These are phyloP conservation scores for Boechera divaricarpa DNA, from an alignment of 345 rosid species.

Conservation along the genomic window DNA sequence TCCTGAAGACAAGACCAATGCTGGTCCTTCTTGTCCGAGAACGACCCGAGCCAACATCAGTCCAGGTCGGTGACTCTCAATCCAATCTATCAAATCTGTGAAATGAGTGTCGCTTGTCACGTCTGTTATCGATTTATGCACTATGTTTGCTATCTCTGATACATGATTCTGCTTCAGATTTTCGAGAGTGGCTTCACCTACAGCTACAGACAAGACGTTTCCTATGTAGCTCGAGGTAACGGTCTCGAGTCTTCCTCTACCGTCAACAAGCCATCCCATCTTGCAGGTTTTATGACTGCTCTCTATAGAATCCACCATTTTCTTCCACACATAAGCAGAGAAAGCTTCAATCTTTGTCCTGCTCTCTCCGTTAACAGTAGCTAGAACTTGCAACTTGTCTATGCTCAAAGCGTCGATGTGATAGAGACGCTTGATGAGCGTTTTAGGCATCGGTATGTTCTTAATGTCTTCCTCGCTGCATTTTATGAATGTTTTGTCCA, in stretches of 20 bases:
- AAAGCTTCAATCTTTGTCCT: slow-evolving; percentile 86
- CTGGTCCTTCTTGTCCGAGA: slow-evolving; percentile 74
- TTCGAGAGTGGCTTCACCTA: slow-evolving; percentile 62
- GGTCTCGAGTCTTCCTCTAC: slow-evolving; percentile 57
- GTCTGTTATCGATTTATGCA: slow-evolving; percentile 62
- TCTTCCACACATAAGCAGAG: slow-evolving; percentile 86
- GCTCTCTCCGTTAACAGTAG: slow-evolving; percentile 52
- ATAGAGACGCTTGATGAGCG: slow-evolving; percentile 71
- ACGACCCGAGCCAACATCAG: slow-evolving; percentile 70
- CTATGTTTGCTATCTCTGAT: slow-evolving; percentile 60
- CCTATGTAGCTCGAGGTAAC: slow-evolving; percentile 70
- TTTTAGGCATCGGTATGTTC: slow-evolving; percentile 56
- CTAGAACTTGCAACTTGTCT: slow-evolving; percentile 58
- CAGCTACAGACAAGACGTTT: slow-evolving; percentile 71
- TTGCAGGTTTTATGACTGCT: slow-evolving; percentile 59
- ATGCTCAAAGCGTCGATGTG: slow-evolving; percentile 61
- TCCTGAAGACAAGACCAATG: slow-evolving; percentile 80
- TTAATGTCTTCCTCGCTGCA: slow-evolving; percentile 71
- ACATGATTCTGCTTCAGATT: slow-evolving; percentile 57
- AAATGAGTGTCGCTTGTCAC: slow-evolving; percentile 68
- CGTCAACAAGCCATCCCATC: slow-evolving; percentile 94
- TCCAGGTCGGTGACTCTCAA: slow-evolving; percentile 85
- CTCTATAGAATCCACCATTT: slow-evolving; percentile 58
- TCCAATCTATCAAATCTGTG: slow-evolving; percentile 84
- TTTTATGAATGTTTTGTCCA: slow-evolving; percentile 61